phyloP scores from a whole-genome alignment of 768 basidiomycete genomes.

The Hericium coralloides region DNA sequence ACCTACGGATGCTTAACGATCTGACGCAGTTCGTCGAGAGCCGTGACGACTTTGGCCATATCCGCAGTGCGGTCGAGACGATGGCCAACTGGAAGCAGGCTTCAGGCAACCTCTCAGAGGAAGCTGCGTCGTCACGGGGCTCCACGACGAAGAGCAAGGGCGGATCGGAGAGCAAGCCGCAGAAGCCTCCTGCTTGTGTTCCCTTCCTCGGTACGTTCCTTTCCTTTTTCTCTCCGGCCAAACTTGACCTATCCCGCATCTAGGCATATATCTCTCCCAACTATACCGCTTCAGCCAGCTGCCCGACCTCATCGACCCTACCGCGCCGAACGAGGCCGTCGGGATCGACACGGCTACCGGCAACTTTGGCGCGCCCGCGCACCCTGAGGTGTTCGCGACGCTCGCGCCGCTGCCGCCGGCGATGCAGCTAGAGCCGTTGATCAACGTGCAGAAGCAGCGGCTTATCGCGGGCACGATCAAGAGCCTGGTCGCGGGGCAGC shows the following conservation, averaged over 20 bases:
- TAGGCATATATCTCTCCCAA: constrained; percentile 73
- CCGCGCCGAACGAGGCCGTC: constrained; percentile 61
- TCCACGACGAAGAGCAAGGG: constrained; percentile 25
- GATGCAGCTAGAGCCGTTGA: constrained; percentile 79
- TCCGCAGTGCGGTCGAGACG: constrained; percentile 54
- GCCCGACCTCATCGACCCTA: constrained; percentile 79
- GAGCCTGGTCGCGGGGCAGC: constrained; percentile 72
- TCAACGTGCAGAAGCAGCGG: constrained; percentile 86
- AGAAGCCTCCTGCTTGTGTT: constrained; percentile 50
- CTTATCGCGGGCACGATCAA: constrained; percentile 76
- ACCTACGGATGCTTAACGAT: constrained; percentile 65
- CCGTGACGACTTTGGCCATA: constrained; percentile 63
- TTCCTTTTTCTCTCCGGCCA: not conserved
- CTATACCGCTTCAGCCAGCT: constrained; percentile 55
- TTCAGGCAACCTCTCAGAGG: constrained; percentile 38
- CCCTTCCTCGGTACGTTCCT: constrained; percentile 66
- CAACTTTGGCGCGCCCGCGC: constrained; percentile 59
- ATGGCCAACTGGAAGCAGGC: constrained; percentile 60
- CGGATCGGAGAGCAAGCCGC: constrained; percentile 30
- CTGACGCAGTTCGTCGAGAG: constrained; percentile 57
- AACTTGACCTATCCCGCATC: not conserved
- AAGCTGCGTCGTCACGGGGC: constrained; percentile 31
- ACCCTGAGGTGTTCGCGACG: constrained; percentile 72
- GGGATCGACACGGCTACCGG: constrained; percentile 53
- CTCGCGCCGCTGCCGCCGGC: constrained; percentile 62